A percentile compares a stretch with the other conserved stretches of the same genome.
Evolutionary conservation across 2,329 filamentous ascomycete genomes (phyloP).

Genomic region (Beauveria medogensis): DNA sequence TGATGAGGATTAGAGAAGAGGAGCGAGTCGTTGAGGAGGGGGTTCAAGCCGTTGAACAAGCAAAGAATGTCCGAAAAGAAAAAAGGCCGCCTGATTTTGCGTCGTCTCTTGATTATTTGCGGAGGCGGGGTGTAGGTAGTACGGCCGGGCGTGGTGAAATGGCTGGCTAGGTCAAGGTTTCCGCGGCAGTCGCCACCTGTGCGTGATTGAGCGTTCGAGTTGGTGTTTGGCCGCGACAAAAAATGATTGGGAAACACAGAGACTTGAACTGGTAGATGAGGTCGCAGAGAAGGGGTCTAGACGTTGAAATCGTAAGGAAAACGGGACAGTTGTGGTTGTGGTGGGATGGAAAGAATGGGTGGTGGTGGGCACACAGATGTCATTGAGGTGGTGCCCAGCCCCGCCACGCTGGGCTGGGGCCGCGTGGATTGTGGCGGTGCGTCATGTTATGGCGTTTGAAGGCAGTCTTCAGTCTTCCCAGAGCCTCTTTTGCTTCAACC

Average conservation of each 20-base stretch:
- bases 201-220: no score
- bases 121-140: constrained; percentile 3
- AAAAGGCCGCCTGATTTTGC: background rate
- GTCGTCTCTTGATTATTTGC: background rate
- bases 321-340: background rate
- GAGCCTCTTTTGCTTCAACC: no score
- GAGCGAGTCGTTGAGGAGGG: background rate
- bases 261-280: no score
- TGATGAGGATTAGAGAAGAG: background rate
- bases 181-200: no score
- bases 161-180: no score
- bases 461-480: no score
- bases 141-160: no score
- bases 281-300: no score
- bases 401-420: constrained; percentile 8
- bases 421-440: constrained; percentile 20
- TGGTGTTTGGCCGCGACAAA: background rate
- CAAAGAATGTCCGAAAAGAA: background rate
- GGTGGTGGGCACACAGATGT: background rate
- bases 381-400: background rate
- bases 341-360: background rate
- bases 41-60: background rate
- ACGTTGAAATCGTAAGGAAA: no score
- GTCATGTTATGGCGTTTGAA: background rate
- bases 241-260: background rate